These are phyloP conservation scores for Alternaria hordeiaustralica DNA, from an alignment of 2,329 filamentous ascomycete species.

Conservation along the genomic window DNA sequence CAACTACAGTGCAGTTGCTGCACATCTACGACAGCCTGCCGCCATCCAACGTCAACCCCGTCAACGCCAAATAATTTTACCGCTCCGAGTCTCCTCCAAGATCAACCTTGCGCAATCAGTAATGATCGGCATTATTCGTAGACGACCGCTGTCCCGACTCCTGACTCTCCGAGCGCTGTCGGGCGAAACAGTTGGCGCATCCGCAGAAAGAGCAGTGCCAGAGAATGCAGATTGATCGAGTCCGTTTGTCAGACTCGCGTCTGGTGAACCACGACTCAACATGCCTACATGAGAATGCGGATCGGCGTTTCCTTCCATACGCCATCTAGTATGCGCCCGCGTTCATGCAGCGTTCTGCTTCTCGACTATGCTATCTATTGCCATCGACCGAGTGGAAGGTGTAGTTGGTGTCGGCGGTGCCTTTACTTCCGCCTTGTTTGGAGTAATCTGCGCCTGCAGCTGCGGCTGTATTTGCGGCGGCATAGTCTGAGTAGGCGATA, in stretches of 20 bases:
- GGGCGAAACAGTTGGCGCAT: conserved; percentile 2
- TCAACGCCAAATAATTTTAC: conserved; percentile 23
- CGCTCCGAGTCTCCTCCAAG: neutral
- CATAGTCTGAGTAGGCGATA: conserved; percentile 25
- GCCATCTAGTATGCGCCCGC: neutral
- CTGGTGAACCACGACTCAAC: neutral
- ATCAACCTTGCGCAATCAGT: conserved; percentile 1
- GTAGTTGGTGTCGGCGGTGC: conserved; percentile 47
- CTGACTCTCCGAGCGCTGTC: neutral
- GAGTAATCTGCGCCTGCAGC: conserved; percentile 19
- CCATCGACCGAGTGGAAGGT: conserved; percentile 47
- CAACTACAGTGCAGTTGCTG: conserved; percentile 2
- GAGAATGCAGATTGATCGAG: conserved; percentile 4
- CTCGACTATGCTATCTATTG: conserved; percentile 50
- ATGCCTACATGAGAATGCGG: neutral
- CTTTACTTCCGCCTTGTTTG: conserved; percentile 35
- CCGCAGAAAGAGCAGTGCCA: conserved; percentile 1
- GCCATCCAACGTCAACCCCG: conserved; percentile 11
- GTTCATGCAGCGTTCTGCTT: conserved; percentile 45
- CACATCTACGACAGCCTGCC: neutral
- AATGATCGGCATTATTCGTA: neutral
- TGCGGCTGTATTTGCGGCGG: conserved; percentile 2
- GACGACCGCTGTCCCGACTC: neutral
- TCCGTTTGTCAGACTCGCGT: conserved; percentile 2
- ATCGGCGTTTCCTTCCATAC: neutral